Percentiles rank a stretch among this genome's conserved stretches.
Evolutionary conservation across 2,329 filamentous ascomycete genomes (phyloP).

Genomic region (Blastomyces parvus): DNA sequence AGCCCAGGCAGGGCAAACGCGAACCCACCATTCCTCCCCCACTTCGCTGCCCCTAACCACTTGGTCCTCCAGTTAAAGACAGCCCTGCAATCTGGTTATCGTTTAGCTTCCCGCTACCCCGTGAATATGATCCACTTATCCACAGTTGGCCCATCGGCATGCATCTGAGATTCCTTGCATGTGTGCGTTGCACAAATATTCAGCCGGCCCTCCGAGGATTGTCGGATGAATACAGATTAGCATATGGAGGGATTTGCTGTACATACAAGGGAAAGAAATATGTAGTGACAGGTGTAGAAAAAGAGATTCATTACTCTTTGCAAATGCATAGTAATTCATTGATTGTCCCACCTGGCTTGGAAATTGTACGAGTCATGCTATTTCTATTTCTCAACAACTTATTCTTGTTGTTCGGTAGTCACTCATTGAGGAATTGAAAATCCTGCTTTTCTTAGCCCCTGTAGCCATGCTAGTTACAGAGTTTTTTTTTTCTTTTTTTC

Average conservation of each 20-base stretch:
- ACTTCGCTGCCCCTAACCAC: not conserved
- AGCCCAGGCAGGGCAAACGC: not conserved
- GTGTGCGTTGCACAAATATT: not conserved
- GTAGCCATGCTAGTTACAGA: not conserved
- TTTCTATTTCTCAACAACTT: not conserved
- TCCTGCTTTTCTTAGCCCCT: not conserved
- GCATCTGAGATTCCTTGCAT: not conserved
- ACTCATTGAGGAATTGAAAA: too few relatives aligned
- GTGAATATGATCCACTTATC: too few relatives aligned
- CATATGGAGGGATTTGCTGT: too few relatives aligned
- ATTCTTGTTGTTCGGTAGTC: too few relatives aligned
- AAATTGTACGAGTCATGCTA: not conserved
- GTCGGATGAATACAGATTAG: too few relatives aligned
- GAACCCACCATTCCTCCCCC: not conserved
- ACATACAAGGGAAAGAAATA: too few relatives aligned
- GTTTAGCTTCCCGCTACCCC: not conserved
- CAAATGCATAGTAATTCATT: not conserved
- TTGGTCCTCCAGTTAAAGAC: not conserved
- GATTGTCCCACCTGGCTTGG: not conserved
- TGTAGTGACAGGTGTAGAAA: too few relatives aligned
- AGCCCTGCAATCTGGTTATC: not conserved
- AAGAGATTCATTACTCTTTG: too few relatives aligned
- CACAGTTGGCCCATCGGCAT: not conserved
- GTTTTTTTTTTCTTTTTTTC: too few relatives aligned
- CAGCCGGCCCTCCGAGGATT: not conserved